Conservation (phyloP, 2,329 filamentous ascomycete genomes). For the Pseudomassariella vexata region DNA sequence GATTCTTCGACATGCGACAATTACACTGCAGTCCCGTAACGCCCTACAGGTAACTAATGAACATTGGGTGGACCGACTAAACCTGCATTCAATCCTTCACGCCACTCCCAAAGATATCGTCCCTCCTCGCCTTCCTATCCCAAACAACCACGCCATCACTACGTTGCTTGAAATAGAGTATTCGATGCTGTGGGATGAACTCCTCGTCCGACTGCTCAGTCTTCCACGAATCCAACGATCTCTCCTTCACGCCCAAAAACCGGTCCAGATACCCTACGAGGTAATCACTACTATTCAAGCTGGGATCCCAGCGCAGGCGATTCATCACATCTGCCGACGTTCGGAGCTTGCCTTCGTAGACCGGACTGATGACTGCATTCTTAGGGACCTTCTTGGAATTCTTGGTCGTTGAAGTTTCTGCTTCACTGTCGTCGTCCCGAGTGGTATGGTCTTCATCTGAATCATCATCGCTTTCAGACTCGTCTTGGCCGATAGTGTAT, state of each 20-base stretch:
- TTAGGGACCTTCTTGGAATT: slow-evolving; percentile 15
- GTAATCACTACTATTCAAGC: slow-evolving; percentile 45
- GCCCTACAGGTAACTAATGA: too few relatives aligned
- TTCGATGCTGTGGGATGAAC: slow-evolving; percentile 61
- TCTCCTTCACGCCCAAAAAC: slow-evolving; percentile 49
- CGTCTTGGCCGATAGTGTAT: slow-evolving; percentile 32
- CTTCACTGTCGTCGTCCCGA: slow-evolving; percentile 23
- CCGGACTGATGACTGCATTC: slow-evolving; percentile 13
- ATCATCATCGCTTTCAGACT: slow-evolving; percentile 28
- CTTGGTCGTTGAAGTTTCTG: slow-evolving; percentile 11
- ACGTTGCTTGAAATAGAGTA: slow-evolving; percentile 53
- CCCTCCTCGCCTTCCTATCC: slow-evolving; percentile 48
- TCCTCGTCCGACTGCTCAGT: slow-evolving; percentile 58
- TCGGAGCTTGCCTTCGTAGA: slow-evolving; percentile 42
- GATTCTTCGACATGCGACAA: too few relatives aligned
- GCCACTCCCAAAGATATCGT: slow-evolving; percentile 53
- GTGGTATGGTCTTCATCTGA: slow-evolving; percentile 37
- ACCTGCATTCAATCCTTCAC: slow-evolving; percentile 17
- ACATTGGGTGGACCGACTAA: too few relatives aligned
- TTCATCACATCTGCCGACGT: slow-evolving; percentile 54
- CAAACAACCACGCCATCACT: slow-evolving; percentile 48
- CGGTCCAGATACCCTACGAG: slow-evolving; percentile 58
- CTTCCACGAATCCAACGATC: slow-evolving; percentile 51
- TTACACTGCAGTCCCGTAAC: too few relatives aligned
- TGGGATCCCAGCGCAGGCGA: slow-evolving; percentile 54